phyloP scores from a whole-genome alignment of 2,329 filamentous ascomycete genomes.

The Xylaria sp. region DNA sequence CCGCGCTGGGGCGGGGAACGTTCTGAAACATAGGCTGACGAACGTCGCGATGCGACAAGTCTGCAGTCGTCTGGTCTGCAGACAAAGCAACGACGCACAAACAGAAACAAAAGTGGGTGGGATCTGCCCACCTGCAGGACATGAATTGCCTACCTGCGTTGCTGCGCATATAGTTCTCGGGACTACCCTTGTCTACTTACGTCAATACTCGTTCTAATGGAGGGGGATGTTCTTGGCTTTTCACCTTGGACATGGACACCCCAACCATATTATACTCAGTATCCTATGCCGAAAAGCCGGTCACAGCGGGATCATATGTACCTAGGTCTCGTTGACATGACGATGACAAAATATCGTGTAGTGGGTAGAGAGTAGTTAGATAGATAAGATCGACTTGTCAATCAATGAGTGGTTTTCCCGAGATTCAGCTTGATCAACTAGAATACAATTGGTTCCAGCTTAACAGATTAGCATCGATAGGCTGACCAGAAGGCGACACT shows the following conservation, averaged over 20 bases:
- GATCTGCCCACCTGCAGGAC: conserved; percentile 14
- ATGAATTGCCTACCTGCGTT: neutral
- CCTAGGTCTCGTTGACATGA: neutral
- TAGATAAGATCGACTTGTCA: neutral
- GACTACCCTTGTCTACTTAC: conserved; percentile 22
- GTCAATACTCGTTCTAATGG: conserved; percentile 24
- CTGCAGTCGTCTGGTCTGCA: neutral
- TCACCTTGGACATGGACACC: neutral
- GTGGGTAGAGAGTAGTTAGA: neutral
- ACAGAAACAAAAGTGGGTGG: conserved; percentile 10
- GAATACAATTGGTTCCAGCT: neutral
- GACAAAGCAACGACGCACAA: neutral
- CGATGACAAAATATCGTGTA: neutral
- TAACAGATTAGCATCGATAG: too few species aligned
- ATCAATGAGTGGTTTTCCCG: neutral
- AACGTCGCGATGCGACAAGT: neutral
- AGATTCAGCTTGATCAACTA: neutral
- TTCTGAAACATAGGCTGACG: conserved; percentile 15
- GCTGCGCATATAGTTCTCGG: conserved; percentile 7
- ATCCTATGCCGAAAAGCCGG: conserved; percentile 20
- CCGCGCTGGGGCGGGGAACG: neutral
- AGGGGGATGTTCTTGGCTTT: conserved; percentile 18
- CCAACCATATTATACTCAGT: neutral
- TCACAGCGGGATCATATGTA: neutral
- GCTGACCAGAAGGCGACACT: too few species aligned